These are phyloP conservation scores for Hamiltosporidium tvaerminnensis DNA, from an alignment of 371 early-diverging fungal genomes.

Conservation along the genomic window DNA sequence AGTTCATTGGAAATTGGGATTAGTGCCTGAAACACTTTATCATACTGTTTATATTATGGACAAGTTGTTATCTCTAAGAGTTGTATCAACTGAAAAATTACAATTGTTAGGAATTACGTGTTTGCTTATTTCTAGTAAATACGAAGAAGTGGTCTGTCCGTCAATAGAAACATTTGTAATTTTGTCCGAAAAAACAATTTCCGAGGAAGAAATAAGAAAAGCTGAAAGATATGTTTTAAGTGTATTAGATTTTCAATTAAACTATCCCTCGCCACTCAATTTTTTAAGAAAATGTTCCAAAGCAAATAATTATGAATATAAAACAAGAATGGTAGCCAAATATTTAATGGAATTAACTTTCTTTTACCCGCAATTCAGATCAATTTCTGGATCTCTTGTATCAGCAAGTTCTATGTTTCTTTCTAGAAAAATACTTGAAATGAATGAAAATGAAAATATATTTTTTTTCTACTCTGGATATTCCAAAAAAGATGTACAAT, in stretches of 20 bases:
- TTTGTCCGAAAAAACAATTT: constrained; percentile 20
- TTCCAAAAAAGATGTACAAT: neutral
- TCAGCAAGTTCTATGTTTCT: neutral
- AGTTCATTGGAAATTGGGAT: constrained; percentile 39
- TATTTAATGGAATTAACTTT: constrained; percentile 27
- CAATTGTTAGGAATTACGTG: constrained; percentile 50
- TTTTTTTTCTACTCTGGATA: neutral
- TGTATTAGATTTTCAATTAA: constrained; percentile 26
- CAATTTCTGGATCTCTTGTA: neutral
- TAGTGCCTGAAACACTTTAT: constrained; percentile 49
- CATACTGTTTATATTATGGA: constrained; percentile 50
- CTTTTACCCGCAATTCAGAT: constrained; percentile 14
- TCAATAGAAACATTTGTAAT: neutral
- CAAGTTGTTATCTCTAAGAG: constrained; percentile 38
- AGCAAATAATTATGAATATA: constrained; percentile 16
- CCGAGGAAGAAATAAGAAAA: constrained; percentile 26
- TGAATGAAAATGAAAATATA: neutral
- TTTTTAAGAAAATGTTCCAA: constrained; percentile 20
- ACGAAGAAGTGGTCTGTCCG: constrained; percentile 42
- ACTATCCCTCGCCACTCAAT: constrained; percentile 31
- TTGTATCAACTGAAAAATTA: constrained; percentile 38
- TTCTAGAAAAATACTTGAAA: neutral
- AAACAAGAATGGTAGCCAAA: constrained; percentile 5
- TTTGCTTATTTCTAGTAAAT: constrained; percentile 50
- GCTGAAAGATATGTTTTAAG: constrained; percentile 36